Percentiles rank a stretch among this genome's conserved stretches.
Evolutionary conservation across 2,329 filamentous ascomycete species (phyloP).

Genomic region (Bipolaris sorokiniana): DNA sequence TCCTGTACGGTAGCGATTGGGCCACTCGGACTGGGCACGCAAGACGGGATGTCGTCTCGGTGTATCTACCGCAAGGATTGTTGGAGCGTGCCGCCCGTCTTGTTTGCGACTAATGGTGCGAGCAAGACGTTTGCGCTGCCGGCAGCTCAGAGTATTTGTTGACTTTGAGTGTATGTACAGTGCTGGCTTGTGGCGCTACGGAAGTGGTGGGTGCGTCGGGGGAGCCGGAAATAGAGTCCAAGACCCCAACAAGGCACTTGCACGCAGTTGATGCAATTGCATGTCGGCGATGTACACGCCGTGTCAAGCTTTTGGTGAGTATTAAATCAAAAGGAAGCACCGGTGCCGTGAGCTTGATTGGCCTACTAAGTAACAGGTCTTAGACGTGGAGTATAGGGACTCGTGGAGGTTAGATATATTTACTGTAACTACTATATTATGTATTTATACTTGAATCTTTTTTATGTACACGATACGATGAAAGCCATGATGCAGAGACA

Average conservation of each 20-base stretch:
- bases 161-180: neutral
- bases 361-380: no score
- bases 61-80: neutral
- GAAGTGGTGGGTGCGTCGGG: neutral
- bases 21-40: conserved; percentile 17
- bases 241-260: neutral
- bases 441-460: no score
- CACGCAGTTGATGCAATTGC: neutral
- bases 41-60: neutral
- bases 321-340: no score
- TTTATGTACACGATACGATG: no score
- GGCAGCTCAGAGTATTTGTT: conserved; percentile 22
- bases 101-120: conserved; percentile 5
- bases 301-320: neutral
- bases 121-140: conserved; percentile 18
- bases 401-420: no score
- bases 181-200: neutral
- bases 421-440: no score
- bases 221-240: neutral
- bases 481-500: no score
- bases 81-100: neutral
- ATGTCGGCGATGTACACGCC: no score
- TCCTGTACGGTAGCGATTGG: conserved; percentile 5
- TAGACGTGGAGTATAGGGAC: neutral
- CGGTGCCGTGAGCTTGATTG: no score